Evolutionary conservation across 495 filamentous ascomycete genomes (phyloP), one percentile per base, ranked within the genome.

Genomic region (Tuber brumale): DNA sequence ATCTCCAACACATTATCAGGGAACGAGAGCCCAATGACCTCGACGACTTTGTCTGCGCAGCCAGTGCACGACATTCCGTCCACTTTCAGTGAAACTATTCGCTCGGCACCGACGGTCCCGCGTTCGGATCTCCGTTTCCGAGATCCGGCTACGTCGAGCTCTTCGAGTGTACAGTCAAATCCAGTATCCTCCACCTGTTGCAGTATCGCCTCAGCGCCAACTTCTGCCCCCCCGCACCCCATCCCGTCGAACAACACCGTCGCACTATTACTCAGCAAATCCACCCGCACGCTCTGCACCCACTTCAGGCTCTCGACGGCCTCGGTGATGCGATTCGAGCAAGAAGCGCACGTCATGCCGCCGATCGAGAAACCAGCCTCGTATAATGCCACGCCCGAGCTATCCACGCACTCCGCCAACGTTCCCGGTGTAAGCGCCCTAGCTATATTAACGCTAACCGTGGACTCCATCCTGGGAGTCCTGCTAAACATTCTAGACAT

Each of bases 51-150:
- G 9, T 85, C 84, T 3, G 94, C 91, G 80, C 94, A 97, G 82
- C 94, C 91, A 46, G 89, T 86, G 84, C 94, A 97, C 84, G 91
- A 94, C 88, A 97, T 93, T 61, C 94, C 94, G 48, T 92, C 88
- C 12, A 66, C 57, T 35, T 66, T 66, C 14, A 66, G 19, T 35
- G 57, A 66, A 35, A 66, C 57, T 1, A 14, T 66, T 66, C 57
- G 27, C 57, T 66, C 57, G 10, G 27, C 27, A 4, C 57, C 57
- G 14, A 66, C 27, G 14, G 31, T 8, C 31, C 57, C 57, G 14
- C 57, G 57, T 27, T 66, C 57, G 3, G 57, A 66, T 35, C 19
- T 66, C 14, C 27, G 27, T 31, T 66, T 66, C 31, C 57, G 27
- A 35, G 57, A 66, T 18, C 57, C 57, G 12, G 57, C 57, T 14